Evolutionary conservation across 805 yeast species (phyloP), one percentile per base, ranked within the genome.

Genomic region (Saccharomycopsis babjevae): DNA sequence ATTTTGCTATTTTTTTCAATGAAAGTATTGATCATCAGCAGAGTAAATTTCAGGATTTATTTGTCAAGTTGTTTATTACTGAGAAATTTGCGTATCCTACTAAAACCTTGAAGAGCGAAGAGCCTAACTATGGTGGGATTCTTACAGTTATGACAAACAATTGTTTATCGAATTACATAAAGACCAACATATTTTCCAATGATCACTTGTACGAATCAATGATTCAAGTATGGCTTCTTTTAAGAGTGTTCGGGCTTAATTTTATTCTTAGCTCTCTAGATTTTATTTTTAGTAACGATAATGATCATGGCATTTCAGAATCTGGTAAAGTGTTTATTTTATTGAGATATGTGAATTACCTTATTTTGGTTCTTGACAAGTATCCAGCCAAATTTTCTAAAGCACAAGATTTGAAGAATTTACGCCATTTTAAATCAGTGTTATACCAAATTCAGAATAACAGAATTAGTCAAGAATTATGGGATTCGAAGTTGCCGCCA

Each of bases 251-350:
- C 59, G 85, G 85, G 1, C 69, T 80, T 57, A 81, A 81, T 65
- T 76, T 79, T 30, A 66, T 79, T 25, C 74, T 70, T 62, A 79
- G 79, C 63, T 77, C 75, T 56, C 61, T 81, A 3, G 78, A 82
- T 2, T 78, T 74, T 64, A 76, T 79, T 63, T 73, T 73, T 60
- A 74, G 73, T 60, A 20, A 32, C 13, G 54, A 58, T 2, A 46
- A 39, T 28, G 25, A 28, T 25, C 16, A 18, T 13, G 15, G 20
- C 3, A 28, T 57, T n/a, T 61, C 57, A 30, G 62, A 59, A 30
- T 57, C 59, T 10, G 46, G 57, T 38, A 62, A 43, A 13, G 22
- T 56, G 28, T 30, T 28, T 16, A 5, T 55, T 1, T 36, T 58
- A 28, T 40, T 46, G 10, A 46, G 43, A 13, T 43, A 58, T 38